These are phyloP conservation scores for Quercus ilex DNA, from an alignment of 306 rosid genomes.

Conservation along the genomic window DNA sequence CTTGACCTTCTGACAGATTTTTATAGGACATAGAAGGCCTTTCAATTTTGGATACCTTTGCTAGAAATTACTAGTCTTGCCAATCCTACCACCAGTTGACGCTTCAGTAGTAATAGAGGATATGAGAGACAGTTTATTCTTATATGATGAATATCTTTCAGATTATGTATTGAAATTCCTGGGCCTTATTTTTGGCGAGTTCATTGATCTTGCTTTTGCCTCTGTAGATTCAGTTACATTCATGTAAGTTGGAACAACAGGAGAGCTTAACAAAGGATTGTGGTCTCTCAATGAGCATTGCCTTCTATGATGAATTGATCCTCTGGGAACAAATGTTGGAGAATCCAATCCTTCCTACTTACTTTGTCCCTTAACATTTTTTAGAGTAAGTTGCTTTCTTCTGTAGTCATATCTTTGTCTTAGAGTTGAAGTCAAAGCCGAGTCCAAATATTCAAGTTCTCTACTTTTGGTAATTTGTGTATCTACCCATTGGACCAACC, in stretches of 20 bases:
- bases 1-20: constrained; percentile 46
- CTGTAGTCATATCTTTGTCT: constrained; percentile 30
- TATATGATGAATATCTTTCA: constrained; percentile 75
- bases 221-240: constrained; percentile 88
- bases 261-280: constrained; percentile 56
- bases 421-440: constrained; percentile 41
- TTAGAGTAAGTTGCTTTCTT: constrained; percentile 33
- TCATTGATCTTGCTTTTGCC: constrained; percentile 65
- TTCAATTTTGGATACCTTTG: constrained; percentile 78
- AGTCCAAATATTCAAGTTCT: constrained; percentile 86
- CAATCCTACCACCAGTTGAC: constrained; percentile 24
- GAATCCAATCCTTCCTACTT: constrained; percentile 52
- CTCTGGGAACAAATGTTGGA: constrained; percentile 41
- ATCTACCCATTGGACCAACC: constrained; percentile 96
- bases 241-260: constrained; percentile 78
- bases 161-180: constrained; percentile 47
- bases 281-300: constrained; percentile 58
- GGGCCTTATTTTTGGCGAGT: constrained; percentile 69
- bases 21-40: constrained; percentile 69
- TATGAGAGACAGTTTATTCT: constrained; percentile 52
- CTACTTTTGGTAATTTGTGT: no score
- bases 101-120: constrained; percentile 47
- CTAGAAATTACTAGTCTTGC: constrained; percentile 28
- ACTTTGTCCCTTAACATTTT: constrained; percentile 28
- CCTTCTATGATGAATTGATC: constrained; percentile 42